phyloP scores from a whole-genome alignment of 495 filamentous ascomycete genomes.

The Hypoxylon crocopeplum region DNA sequence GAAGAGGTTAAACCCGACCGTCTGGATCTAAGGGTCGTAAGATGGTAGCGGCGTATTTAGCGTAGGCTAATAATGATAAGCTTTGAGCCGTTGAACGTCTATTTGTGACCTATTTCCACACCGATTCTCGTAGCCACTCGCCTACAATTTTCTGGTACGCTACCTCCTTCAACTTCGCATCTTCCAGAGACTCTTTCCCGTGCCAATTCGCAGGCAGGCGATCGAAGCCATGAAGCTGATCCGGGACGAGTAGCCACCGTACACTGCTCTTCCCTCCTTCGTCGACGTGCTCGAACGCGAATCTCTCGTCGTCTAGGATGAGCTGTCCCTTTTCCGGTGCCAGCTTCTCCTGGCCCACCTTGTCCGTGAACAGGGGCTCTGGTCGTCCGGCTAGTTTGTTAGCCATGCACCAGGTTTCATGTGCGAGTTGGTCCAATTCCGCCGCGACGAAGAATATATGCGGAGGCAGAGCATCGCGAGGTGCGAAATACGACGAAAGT shows the following conservation, averaged over 20 bases:
- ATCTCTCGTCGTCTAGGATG: slow-evolving; percentile 44
- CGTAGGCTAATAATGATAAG: too few relatives aligned
- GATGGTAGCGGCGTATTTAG: too few relatives aligned
- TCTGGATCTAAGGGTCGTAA: too few relatives aligned
- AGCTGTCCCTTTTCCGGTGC: slow-evolving; percentile 27
- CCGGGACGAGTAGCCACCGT: slow-evolving; percentile 49
- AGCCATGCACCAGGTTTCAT: slow-evolving; percentile 46
- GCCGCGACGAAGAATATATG: slow-evolving; percentile 57
- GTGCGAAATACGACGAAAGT: slow-evolving; percentile 42
- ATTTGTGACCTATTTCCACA: slow-evolving; percentile 44
- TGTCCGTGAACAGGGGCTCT: slow-evolving; percentile 31
- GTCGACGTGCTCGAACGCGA: slow-evolving; percentile 41
- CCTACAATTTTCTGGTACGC: slow-evolving; percentile 40
- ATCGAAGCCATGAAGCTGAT: slow-evolving; percentile 51
- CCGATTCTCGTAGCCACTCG: slow-evolving; percentile 42
- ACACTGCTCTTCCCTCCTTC: slow-evolving; percentile 34
- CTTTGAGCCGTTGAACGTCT: too few relatives aligned
- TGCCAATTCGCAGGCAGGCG: slow-evolving; percentile 16
- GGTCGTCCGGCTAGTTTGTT: slow-evolving; percentile 41
- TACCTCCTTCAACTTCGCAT: slow-evolving; percentile 43
- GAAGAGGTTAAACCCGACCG: too few relatives aligned
- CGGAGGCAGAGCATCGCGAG: slow-evolving; percentile 37
- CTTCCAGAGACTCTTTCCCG: slow-evolving; percentile 32
- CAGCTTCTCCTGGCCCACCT: slow-evolving; percentile 30
- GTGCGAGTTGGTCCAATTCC: slow-evolving; percentile 57